Percentiles rank a stretch among this genome's conserved stretches.
These are phyloP conservation scores for Saccharomycopsis malanga DNA, from an alignment of 805 yeast species.

Conservation along the genomic window DNA sequence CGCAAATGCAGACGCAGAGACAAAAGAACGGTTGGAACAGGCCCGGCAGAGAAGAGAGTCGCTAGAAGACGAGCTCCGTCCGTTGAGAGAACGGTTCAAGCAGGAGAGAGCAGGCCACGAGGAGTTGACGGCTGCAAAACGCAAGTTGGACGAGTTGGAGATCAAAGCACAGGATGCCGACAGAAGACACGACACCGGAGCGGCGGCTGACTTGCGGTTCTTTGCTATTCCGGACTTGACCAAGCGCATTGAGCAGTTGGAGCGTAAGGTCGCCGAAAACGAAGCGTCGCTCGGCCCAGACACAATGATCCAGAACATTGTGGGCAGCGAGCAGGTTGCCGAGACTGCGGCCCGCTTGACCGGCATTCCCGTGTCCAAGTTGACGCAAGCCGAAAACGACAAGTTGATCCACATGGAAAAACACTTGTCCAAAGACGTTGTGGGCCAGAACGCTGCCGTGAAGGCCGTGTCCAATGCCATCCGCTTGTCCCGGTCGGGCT, in stretches of 20 bases:
- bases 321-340: conserved; percentile 86
- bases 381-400: conserved; percentile 90
- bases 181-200: conserved; percentile 88
- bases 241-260: conserved; percentile 67
- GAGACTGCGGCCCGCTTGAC: conserved; percentile 95
- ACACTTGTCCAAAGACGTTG: conserved; percentile 73
- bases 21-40: conserved; percentile 75
- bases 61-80: conserved; percentile 76
- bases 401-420: conserved; percentile 93
- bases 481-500: conserved; percentile 86
- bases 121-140: conserved; percentile 80
- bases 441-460: conserved; percentile 94
- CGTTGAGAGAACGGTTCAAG: conserved; percentile 76
- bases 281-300: conserved; percentile 60
- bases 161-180: conserved; percentile 94
- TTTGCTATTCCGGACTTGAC: conserved; percentile 94
- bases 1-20: conserved; percentile 71
- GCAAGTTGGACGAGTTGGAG: conserved; percentile 87
- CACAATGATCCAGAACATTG: conserved; percentile 78
- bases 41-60: conserved; percentile 78
- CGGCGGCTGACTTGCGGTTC: conserved; percentile 94
- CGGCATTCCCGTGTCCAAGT: conserved; percentile 92
- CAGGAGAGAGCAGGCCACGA: conserved; percentile 90
- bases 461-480: conserved; percentile 95
- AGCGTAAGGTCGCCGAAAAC: conserved; percentile 69